A percentile compares a stretch with the other conserved stretches of the same genome.
Conservation (phyloP, 805 yeast genomes). For the Saccharomycopsis capsularis region DNA sequence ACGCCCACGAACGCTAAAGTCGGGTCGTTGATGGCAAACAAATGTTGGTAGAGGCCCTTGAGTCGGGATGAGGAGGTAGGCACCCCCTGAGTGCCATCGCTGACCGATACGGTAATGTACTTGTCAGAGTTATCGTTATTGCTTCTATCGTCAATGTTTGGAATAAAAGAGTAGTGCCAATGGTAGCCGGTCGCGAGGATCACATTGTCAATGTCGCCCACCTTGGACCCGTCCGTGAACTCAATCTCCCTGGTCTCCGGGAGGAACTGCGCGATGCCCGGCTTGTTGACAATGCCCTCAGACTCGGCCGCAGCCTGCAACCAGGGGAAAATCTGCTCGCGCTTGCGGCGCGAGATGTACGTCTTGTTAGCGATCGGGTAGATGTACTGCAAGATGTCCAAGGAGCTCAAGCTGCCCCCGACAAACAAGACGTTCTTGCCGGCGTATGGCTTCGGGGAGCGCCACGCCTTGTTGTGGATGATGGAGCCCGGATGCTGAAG, state of each 20-base stretch:
- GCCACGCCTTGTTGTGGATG: constrained; percentile 30
- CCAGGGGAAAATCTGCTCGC: constrained; percentile 17
- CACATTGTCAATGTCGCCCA: constrained; percentile 33
- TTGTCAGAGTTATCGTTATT: too few relatives aligned
- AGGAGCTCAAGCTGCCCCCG: constrained; percentile 39
- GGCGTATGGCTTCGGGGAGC: constrained; percentile 31
- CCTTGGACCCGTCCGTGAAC: constrained; percentile 24
- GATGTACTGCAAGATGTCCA: constrained; percentile 38
- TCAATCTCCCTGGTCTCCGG: constrained; percentile 20
- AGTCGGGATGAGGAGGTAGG: constrained; percentile 26
- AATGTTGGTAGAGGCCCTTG: constrained; percentile 39
- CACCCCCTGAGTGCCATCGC: constrained; percentile 14
- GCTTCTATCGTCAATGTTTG: too few relatives aligned
- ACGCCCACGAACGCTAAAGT: constrained; percentile 39
- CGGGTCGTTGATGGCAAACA: constrained; percentile 40
- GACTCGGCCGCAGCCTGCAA: constrained; percentile 22
- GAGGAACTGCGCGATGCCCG: constrained; percentile 16
- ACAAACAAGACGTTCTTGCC: constrained; percentile 36
- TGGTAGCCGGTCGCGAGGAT: constrained; percentile 41
- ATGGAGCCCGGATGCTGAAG: constrained; percentile 34
- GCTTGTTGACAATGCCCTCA: constrained; percentile 20
- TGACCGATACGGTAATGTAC: constrained; percentile 25
- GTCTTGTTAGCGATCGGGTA: constrained; percentile 22
- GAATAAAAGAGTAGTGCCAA: constrained; percentile 34
- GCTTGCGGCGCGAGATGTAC: constrained; percentile 19